Conservation (phyloP, 1,284 basidiomycete species). For the Cutaneotrichosporon daszewskae region DNA sequence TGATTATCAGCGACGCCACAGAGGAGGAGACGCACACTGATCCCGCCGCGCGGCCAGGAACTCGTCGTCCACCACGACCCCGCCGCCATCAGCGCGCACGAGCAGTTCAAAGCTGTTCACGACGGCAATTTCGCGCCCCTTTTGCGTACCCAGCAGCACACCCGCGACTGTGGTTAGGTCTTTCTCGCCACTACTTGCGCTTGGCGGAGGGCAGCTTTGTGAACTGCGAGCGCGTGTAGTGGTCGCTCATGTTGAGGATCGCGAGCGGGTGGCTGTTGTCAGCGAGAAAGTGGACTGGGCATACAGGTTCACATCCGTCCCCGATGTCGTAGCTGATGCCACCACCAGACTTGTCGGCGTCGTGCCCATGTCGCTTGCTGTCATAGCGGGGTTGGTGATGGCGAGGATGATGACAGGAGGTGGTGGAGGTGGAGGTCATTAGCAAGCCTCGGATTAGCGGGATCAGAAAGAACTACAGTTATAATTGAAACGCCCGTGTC, state of each 20-base stretch:
- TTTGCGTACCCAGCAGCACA: conserved; percentile 88
- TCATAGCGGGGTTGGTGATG: not conserved
- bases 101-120: conserved; percentile 93
- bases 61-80: conserved; percentile 59
- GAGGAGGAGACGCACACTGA: conserved; percentile 64
- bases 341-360: not conserved
- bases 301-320: conserved; percentile 42
- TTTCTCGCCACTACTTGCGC: not conserved
- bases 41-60: conserved; percentile 78
- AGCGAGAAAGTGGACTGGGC: conserved; percentile 5
- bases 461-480: no score
- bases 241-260: conserved; percentile 94
- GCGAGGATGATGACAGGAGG: not conserved
- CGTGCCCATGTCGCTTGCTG: not conserved
- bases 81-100: conserved; percentile 14
- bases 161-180: conserved; percentile 63
- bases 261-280: conserved; percentile 79
- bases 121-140: conserved; percentile 88
- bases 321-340: conserved; percentile 25
- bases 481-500: no score
- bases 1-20: conserved; percentile 42
- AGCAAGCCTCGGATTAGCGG: no score
- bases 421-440: not conserved
- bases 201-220: not conserved
- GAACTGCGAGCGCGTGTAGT: conserved; percentile 68